These are phyloP conservation scores for Omphalotus guepiniiformis DNA, from an alignment of 768 basidiomycete genomes.

Conservation along the genomic window DNA sequence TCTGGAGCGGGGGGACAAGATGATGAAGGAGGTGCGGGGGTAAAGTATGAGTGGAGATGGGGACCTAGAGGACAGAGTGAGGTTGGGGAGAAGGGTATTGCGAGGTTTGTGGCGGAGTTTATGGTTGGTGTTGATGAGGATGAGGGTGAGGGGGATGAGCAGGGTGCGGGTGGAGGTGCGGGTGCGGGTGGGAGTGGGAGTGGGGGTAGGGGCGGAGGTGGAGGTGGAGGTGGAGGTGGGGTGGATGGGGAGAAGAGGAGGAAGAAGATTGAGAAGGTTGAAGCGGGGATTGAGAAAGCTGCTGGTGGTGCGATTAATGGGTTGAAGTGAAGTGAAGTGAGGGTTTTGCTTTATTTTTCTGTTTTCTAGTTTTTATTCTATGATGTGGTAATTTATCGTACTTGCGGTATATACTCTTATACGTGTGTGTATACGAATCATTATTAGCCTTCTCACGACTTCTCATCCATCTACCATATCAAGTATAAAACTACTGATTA, in stretches of 20 bases:
- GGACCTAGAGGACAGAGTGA: slow-evolving; percentile 77
- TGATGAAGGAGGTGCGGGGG: slow-evolving; percentile 32
- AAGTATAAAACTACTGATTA: no score
- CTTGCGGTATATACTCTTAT: no score
- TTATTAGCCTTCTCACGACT: no score
- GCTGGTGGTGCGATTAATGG: slow-evolving; percentile 53
- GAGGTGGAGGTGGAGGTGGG: slow-evolving; percentile 7
- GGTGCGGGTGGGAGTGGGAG: slow-evolving; percentile 11
- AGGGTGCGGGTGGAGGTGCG: slow-evolving; percentile 28
- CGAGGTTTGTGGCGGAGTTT: slow-evolving; percentile 74
- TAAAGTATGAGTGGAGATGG: slow-evolving; percentile 79
- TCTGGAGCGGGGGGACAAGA: slow-evolving; percentile 32
- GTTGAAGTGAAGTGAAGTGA: slow-evolving; percentile 4
- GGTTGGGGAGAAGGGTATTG: slow-evolving; percentile 74
- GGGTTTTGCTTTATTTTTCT: no score
- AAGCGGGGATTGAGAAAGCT: slow-evolving; percentile 56
- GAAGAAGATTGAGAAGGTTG: slow-evolving; percentile 41
- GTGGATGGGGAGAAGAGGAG: slow-evolving; percentile 25
- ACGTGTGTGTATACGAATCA: no score
- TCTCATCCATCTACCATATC: no score
- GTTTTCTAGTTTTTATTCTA: no score
- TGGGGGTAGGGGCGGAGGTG: slow-evolving; percentile 16
- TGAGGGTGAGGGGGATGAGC: slow-evolving; percentile 31
- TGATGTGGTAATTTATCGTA: no score
- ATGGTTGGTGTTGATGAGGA: slow-evolving; percentile 48